Evolutionary conservation across 352 stramenopile genomes (phyloP).

Genomic region (Pilasporangium apinafurcum): DNA sequence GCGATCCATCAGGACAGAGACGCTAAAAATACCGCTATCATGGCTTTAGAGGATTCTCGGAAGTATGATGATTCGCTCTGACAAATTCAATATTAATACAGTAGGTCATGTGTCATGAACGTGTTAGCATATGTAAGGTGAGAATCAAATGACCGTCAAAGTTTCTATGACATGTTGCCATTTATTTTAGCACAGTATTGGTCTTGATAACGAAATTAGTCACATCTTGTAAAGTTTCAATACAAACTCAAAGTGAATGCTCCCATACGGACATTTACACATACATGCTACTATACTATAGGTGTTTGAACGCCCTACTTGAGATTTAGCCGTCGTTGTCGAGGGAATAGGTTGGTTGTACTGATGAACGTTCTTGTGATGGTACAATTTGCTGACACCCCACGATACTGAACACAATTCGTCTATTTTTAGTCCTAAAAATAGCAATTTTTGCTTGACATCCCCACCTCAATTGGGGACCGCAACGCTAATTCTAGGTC

Average conservation of each 20-base stretch:
- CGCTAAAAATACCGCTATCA: too few species aligned
- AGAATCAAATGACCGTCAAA: too few species aligned
- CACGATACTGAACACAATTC: constrained; percentile 67
- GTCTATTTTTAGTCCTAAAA: constrained; percentile 38
- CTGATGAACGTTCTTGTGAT: constrained; percentile 69
- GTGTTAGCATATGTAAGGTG: neutral
- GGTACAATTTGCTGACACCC: constrained; percentile 73
- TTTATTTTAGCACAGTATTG: neutral
- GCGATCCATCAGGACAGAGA: too few species aligned
- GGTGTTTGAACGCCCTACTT: neutral
- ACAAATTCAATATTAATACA: too few species aligned
- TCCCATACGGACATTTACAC: constrained; percentile 31
- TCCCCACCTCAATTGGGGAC: constrained; percentile 11
- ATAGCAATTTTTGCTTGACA: constrained; percentile 64
- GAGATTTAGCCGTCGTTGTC: constrained; percentile 54
- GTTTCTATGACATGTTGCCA: too few species aligned
- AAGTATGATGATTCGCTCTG: constrained; percentile 2
- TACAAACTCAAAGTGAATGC: neutral
- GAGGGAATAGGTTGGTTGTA: constrained; percentile 62
- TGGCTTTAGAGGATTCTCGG: too few species aligned
- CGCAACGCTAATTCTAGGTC: too few species aligned
- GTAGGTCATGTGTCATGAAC: neutral
- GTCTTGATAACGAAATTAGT: neutral
- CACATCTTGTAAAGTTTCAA: neutral
- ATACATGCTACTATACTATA: constrained; percentile 7